A percentile compares a stretch with the other conserved stretches of the same genome.
Evolutionary conservation across 805 yeast genomes (phyloP).

Genomic region (Yarrowia deformans): DNA sequence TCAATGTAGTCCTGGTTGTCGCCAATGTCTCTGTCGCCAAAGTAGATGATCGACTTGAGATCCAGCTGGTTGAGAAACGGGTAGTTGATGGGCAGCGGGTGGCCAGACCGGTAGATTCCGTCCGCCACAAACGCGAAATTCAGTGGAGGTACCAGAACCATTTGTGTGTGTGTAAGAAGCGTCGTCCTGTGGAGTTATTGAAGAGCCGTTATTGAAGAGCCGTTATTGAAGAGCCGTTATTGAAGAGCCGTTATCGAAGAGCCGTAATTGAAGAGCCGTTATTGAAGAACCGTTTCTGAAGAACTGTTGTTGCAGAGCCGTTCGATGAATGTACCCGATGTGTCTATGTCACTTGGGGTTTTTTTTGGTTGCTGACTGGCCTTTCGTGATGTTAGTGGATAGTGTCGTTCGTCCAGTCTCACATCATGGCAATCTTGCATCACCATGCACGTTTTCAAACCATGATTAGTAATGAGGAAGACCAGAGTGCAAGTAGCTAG

Average conservation of each 20-base stretch:
- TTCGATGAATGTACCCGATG: too few species aligned
- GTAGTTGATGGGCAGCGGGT: slow-evolving; percentile 87
- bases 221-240: too few species aligned
- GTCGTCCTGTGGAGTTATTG: too few species aligned
- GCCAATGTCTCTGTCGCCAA: slow-evolving; percentile 61
- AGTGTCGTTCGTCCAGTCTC: slow-evolving; percentile 4
- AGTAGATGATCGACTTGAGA: slow-evolving; percentile 72
- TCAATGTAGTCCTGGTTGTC: slow-evolving; percentile 68
- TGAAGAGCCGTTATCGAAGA: too few species aligned
- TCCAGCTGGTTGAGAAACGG: slow-evolving; percentile 75
- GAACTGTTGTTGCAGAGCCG: too few species aligned
- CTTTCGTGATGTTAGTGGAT: background rate
- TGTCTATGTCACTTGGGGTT: background rate
- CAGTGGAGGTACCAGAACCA: slow-evolving; percentile 77
- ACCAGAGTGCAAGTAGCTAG: too few species aligned
- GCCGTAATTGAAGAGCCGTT: too few species aligned
- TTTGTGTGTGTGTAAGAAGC: background rate
- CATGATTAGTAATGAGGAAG: background rate
- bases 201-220: too few species aligned
- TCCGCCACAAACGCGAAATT: slow-evolving; percentile 90
- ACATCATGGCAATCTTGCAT: slow-evolving; percentile 2
- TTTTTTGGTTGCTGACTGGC: background rate
- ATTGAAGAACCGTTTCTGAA: too few species aligned
- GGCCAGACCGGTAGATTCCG: slow-evolving; percentile 88
- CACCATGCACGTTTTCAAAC: slow-evolving; percentile 25